These are phyloP conservation scores for Phytophthora brassicae DNA, from an alignment of 352 stramenopile genomes.

Conservation along the genomic window DNA sequence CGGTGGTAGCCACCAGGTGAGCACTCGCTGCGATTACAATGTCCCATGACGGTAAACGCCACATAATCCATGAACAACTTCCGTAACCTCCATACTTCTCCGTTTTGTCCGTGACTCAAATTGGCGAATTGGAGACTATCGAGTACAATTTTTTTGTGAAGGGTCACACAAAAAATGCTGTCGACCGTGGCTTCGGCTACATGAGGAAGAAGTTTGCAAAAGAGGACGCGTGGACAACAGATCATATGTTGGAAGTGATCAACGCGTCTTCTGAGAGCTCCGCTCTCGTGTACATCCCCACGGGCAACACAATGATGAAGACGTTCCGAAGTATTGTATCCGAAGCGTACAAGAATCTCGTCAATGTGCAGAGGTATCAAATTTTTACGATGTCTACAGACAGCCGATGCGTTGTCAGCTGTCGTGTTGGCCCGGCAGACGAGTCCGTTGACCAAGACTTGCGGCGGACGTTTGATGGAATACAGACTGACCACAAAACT, in stretches of 20 bases:
- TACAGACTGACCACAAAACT: neutral
- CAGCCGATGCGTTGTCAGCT: neutral
- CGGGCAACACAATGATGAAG: neutral
- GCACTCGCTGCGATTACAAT: neutral
- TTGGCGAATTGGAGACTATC: too few species aligned
- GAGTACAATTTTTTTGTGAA: constrained; percentile 30
- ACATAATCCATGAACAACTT: neutral
- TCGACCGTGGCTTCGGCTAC: constrained; percentile 21
- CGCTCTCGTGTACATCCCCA: neutral
- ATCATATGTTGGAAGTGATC: constrained; percentile 7
- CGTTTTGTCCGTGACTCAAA: too few species aligned
- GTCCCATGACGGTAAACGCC: neutral
- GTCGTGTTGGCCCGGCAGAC: neutral
- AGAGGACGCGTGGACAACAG: constrained; percentile 12
- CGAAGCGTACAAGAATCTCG: constrained; percentile 14
- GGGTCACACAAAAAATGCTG: constrained; percentile 18
- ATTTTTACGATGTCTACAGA: constrained; percentile 1
- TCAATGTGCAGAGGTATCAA: constrained; percentile 9
- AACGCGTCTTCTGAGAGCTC: neutral
- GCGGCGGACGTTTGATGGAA: constrained; percentile 2
- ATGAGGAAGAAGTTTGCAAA: constrained; percentile 10
- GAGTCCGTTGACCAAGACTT: constrained; percentile 5
- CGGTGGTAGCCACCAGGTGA: neutral
- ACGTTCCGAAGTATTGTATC: constrained; percentile 5
- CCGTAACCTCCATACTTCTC: too few species aligned